Conservation (phyloP, 1,284 basidiomycete genomes). For the Violaceomyces palustris region DNA sequence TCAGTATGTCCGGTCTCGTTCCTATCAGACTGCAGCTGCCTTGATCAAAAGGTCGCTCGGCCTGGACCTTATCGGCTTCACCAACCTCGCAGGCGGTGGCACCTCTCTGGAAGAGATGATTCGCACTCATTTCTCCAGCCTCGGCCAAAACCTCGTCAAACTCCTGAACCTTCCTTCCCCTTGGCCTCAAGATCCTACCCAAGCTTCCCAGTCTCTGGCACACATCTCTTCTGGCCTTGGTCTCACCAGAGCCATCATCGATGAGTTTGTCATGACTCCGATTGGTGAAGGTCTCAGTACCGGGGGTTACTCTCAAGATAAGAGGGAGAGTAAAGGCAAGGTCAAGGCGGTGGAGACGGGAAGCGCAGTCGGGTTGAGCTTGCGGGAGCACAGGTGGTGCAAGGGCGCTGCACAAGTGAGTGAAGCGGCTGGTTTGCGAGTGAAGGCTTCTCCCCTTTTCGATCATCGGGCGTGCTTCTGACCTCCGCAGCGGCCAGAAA, state of each 20-base stretch:
- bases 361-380: conserved; percentile 27
- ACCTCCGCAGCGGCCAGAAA: background rate
- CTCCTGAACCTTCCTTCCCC: conserved; percentile 15
- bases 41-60: conserved; percentile 31
- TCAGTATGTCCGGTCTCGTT: conserved; percentile 27
- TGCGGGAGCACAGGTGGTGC: conserved; percentile 36
- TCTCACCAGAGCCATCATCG: conserved; percentile 25
- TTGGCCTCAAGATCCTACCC: conserved; percentile 15
- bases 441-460: conserved; percentile 1
- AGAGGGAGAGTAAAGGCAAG: background rate
- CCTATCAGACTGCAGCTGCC: conserved; percentile 33
- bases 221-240: conserved; percentile 23
- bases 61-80: too few relatives aligned
- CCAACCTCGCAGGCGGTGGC: conserved; percentile 6
- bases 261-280: conserved; percentile 24
- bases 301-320: too few relatives aligned
- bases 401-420: conserved; percentile 26
- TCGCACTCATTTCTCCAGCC: conserved; percentile 14
- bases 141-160: conserved; percentile 20
- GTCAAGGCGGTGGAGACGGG: conserved; percentile 17
- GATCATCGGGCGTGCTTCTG: background rate
- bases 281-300: too few relatives aligned
- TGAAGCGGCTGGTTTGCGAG: background rate
- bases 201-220: conserved; percentile 8
- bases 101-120: conserved; percentile 10